Base-by-base conservation (phyloP, 2,329 filamentous ascomycete species). In the Onygenales sp. region DNA sequence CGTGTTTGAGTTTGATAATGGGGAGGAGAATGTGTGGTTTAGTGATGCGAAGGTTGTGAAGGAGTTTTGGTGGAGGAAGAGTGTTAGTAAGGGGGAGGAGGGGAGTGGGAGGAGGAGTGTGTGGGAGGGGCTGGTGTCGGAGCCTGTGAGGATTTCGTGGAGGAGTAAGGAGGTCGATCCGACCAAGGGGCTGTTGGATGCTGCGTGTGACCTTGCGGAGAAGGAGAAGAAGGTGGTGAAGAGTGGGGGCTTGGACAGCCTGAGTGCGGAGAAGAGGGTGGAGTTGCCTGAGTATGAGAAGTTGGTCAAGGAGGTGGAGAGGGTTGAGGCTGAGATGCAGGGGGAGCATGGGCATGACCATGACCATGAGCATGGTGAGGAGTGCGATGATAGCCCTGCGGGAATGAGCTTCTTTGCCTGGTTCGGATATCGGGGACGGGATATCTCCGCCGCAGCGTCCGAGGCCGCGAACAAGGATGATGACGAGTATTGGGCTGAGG, bases 111-210 rank as follows among this genome's bases (percentile, higher is more conserved):
- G 64, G 61, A 63, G 66, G 80, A 85, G 65, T 78, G 81, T 63
- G 57, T 90, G 82, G 82, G 76, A 80, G 37, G 88, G 88, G 37
- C 79, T 95, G 36, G 88, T 96, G 54, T 91, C 85, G 27, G 89
- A 95, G 75, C 92, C 92, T 5, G 88, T 96, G 59, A 79, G 84
- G 61, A 92, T 97, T 70, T 77, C 83, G 66, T 95, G 89, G 90
- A 93, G 90, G 81, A 93, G 90, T 80, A 82, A 82, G 65, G 86
- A 81, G 65, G 87, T 87, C 76, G 92, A 97, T 70, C 74, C 91
- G 63, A 96, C 89, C 39, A 78, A 82, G 52, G 91, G 92, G 47
- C 74, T 96, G 65, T 82, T 92, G 37, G 82, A 84, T 68, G 80
- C 87, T 39, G 87, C 86, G 52, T 78, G 81, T 63, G 79, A 84